A percentile compares a stretch with the other conserved stretches of the same genome.
These are phyloP conservation scores for Dendrothele bispora DNA, from an alignment of 768 basidiomycete genomes.

Conservation along the genomic window DNA sequence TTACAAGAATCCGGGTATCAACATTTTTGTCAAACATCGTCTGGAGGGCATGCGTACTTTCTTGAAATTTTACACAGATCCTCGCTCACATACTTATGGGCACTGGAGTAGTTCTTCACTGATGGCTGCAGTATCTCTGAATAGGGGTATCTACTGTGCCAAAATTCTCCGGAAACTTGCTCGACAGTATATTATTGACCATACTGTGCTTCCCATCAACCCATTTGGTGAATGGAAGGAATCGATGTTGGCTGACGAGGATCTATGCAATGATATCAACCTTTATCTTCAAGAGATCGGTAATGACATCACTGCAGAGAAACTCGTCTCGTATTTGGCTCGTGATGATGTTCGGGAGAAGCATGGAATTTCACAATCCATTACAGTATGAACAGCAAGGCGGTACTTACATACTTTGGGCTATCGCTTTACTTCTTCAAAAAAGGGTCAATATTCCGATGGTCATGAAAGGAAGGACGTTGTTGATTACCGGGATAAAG, in stretches of 20 bases:
- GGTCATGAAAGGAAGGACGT: no score
- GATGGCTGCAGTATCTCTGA: conserved; percentile 16
- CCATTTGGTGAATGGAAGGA: conserved; percentile 30
- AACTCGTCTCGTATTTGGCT: conserved; percentile 21
- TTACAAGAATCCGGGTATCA: conserved; percentile 13
- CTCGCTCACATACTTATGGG: conserved; percentile 12
- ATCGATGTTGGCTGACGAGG: no score
- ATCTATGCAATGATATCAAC: conserved; percentile 25
- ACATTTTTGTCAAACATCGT: conserved; percentile 11
- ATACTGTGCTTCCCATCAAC: conserved; percentile 21
- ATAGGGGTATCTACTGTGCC: conserved; percentile 16
- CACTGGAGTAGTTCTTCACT: conserved; percentile 20
- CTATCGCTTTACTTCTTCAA: conserved; percentile 15
- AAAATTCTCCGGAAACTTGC: conserved; percentile 14
- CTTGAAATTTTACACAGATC: conserved; percentile 15
- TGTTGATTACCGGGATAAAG: no score
- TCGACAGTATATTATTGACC: conserved; percentile 18
- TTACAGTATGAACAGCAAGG: conserved; percentile 20
- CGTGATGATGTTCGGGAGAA: conserved; percentile 9
- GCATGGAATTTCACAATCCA: conserved; percentile 11
- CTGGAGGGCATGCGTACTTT: conserved; percentile 21
- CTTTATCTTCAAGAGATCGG: conserved; percentile 22
- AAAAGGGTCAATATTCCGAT: no score
- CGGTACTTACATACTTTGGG: conserved; percentile 18
- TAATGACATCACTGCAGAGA: conserved; percentile 20